A percentile compares a stretch with the other conserved stretches of the same genome.
phyloP scores from a whole-genome alignment of 129 eudicot species.

The Ambrosia trifida region DNA sequence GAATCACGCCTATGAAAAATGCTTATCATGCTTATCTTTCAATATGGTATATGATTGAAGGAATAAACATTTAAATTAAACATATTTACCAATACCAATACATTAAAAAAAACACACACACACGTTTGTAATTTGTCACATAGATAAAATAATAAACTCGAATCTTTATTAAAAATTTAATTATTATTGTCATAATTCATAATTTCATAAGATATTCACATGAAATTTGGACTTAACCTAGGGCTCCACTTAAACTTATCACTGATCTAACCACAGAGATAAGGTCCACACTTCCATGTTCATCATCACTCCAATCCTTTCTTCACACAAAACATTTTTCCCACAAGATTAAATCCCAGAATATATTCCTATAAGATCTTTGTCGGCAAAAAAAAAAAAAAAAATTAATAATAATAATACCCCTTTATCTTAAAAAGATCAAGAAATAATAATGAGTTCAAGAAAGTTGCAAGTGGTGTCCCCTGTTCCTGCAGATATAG shows the following conservation, averaged over 20 bases:
- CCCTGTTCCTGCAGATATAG: conserved; percentile 98
- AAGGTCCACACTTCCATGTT: conserved; percentile 35
- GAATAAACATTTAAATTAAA: too few relatives aligned
- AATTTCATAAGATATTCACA: too few relatives aligned
- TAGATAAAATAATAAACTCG: neutral
- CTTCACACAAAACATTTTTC: neutral
- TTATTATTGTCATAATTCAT: neutral
- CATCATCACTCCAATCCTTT: conserved; percentile 10
- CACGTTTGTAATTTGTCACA: neutral
- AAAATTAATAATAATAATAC: neutral
- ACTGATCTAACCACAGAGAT: conserved; percentile 24
- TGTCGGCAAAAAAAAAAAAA: neutral
- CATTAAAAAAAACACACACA: neutral
- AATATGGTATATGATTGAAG: too few relatives aligned
- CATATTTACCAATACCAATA: neutral
- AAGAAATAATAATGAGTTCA: conserved; percentile 30
- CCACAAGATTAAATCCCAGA: conserved; percentile 7
- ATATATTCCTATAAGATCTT: conserved; percentile 16
- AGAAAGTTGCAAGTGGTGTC: conserved; percentile 77
- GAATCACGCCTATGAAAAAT: too few relatives aligned
- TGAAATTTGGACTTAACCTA: too few relatives aligned
- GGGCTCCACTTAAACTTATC: conserved; percentile 9
- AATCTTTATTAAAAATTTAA: conserved; percentile 1
- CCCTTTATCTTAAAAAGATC: conserved; percentile 29
- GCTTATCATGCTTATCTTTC: too few relatives aligned